A percentile compares a stretch with the other conserved stretches of the same genome.
These are phyloP conservation scores for Nakazawaea laoshanensis DNA, from an alignment of 805 yeast species.

Conservation along the genomic window DNA sequence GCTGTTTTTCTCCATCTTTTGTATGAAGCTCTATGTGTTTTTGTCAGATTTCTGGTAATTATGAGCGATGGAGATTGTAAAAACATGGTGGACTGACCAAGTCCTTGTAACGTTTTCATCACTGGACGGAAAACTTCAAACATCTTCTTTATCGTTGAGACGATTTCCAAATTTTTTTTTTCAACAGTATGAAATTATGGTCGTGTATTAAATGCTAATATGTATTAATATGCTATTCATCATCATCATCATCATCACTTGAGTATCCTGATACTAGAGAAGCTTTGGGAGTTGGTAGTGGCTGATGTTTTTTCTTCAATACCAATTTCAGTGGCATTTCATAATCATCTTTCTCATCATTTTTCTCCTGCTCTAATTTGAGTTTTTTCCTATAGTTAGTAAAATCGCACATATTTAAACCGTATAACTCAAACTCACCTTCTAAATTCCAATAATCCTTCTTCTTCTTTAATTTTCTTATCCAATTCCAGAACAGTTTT, in stretches of 20 bases:
- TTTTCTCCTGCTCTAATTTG: not conserved
- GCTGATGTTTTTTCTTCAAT: not conserved
- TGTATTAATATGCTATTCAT: no score
- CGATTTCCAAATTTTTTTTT: not conserved
- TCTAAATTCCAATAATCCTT: conserved; percentile 8
- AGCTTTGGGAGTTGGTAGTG: no score
- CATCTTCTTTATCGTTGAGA: not conserved
- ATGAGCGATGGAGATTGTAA: conserved; percentile 8
- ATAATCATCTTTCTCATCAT: not conserved
- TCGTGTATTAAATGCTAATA: no score
- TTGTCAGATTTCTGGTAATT: conserved; percentile 33
- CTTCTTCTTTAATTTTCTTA: conserved; percentile 14
- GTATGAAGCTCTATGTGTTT: conserved; percentile 82
- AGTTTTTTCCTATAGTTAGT: not conserved
- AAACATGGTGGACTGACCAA: conserved; percentile 8
- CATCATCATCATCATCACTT: not conserved
- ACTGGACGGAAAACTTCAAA: conserved; percentile 6
- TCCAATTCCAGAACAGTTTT: conserved; percentile 17
- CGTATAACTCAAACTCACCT: conserved; percentile 7
- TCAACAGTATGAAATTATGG: not conserved
- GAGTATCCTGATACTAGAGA: conserved; percentile 1
- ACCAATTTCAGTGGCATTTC: not conserved
- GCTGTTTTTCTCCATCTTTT: conserved; percentile 80
- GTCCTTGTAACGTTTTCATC: not conserved
- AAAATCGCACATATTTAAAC: not conserved